Evolutionary conservation across 345 rosid species (phyloP), one percentile per base, ranked within the genome.

Genomic region (Pugionium cornutum): DNA sequence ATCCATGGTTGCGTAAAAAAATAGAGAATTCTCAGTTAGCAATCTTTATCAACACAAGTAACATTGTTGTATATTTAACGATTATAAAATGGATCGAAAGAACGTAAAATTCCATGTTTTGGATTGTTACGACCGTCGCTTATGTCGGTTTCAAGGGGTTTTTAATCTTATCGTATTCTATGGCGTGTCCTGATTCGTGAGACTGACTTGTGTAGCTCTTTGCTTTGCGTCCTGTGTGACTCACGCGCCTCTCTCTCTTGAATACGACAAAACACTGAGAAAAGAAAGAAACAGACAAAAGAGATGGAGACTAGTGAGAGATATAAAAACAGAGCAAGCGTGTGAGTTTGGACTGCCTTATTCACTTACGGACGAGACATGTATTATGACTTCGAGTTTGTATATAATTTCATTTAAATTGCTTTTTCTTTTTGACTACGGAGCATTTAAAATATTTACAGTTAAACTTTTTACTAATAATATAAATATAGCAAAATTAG

Each of bases 271-370:
- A 69, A 68, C 58, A 60, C 67, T 50, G 36, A 28, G 33, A 47
- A 68, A 64, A 58, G 36, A 40, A 32, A 42, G 66, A 70, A 44
- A 70, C 53, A 57, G 60, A 68, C 65, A 58, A 57, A 69, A 44
- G 53, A 54, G 53, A 58, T 53, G 41, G 64, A 42, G 58, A 67
- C 67, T 51, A 35, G 67, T 59, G 72, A 72, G 49, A 51, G 56
- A 51, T 41, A 57, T 40, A 6, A 52, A 45, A 4, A 48, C 66
- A 66, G 72, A 60, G 81, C 85, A 77, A 81, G 81, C 83, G 86
- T 82, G 86, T 75, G 73, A 61, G 73, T 67, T 73, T 66, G 77
- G 67, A 59, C 68, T 74, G 41, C 4, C 48, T 6, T 58, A 28
- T 58, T 29, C 76, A 65, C 76, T 58, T 58, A 30, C 34, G 49